Percentiles rank a stretch among this genome's conserved stretches.
Evolutionary conservation across 2,329 filamentous ascomycete genomes (phyloP).

Genomic region (Penicillium polonicum): DNA sequence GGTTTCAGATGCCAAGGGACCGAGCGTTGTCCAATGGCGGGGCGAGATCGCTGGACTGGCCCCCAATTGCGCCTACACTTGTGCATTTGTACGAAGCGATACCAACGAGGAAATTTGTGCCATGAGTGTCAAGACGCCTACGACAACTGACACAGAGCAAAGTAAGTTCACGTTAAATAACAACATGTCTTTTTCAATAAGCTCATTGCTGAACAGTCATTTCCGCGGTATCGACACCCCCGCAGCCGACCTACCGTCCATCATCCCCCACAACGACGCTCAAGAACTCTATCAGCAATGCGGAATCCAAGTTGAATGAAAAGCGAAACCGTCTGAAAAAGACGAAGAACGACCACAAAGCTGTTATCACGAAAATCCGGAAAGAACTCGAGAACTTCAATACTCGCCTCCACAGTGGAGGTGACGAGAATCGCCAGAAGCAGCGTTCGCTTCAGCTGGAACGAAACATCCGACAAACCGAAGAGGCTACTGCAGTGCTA

Average conservation of each 20-base stretch:
- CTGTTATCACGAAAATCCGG: constrained; percentile 56
- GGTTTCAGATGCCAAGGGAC: constrained; percentile 46
- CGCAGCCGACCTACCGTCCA: constrained; percentile 60
- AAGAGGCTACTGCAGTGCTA: constrained; percentile 59
- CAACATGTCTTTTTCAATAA: not conserved
- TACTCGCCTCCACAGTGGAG: constrained; percentile 58
- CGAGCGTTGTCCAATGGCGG: constrained; percentile 52
- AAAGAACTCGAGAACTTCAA: constrained; percentile 61
- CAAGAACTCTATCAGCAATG: constrained; percentile 63
- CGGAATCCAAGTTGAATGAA: constrained; percentile 60
- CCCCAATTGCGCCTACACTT: constrained; percentile 63
- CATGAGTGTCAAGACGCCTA: constrained; percentile 62
- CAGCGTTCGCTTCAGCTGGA: constrained; percentile 62
- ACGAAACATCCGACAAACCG: constrained; percentile 62
- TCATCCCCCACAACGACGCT: constrained; percentile 65
- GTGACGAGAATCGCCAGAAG: constrained; percentile 61
- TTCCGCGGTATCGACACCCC: constrained; percentile 47
- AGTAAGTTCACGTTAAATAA: constrained; percentile 40
- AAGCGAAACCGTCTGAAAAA: constrained; percentile 59
- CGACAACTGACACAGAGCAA: constrained; percentile 58
- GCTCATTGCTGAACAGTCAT: constrained; percentile 26
- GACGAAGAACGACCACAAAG: constrained; percentile 61
- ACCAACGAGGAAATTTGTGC: constrained; percentile 59
- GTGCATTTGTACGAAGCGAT: constrained; percentile 59
- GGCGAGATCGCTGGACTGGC: constrained; percentile 66